phyloP scores from a whole-genome alignment of 1,284 basidiomycete species.

The Ustilago cynodontis region DNA sequence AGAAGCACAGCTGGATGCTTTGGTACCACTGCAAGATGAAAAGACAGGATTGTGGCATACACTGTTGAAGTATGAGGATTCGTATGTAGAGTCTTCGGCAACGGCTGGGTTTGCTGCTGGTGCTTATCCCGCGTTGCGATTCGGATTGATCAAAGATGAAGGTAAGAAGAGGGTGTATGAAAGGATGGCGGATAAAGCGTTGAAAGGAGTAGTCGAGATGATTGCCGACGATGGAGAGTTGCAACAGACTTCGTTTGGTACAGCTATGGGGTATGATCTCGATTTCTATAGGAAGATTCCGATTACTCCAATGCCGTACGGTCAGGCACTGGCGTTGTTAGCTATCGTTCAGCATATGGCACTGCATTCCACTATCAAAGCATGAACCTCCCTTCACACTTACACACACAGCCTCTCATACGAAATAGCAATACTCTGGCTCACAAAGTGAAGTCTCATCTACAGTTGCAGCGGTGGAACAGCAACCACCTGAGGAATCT shows the following conservation, averaged over 20 bases:
- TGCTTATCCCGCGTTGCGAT: conserved; percentile 75
- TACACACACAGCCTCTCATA: background rate
- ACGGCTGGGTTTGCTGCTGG: conserved; percentile 78
- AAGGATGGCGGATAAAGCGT: conserved; percentile 73
- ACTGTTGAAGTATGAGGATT: conserved; percentile 75
- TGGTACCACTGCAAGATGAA: conserved; percentile 74
- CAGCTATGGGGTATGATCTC: conserved; percentile 76
- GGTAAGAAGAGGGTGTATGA: conserved; percentile 72
- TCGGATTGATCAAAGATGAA: conserved; percentile 72
- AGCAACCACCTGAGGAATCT: conserved; percentile 16
- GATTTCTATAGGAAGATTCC: conserved; percentile 75
- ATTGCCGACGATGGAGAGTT: conserved; percentile 75
- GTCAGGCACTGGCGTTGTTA: conserved; percentile 75
- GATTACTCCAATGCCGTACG: conserved; percentile 79
- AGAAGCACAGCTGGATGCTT: conserved; percentile 74
- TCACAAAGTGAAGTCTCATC: background rate
- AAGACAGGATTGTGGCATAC: conserved; percentile 77
- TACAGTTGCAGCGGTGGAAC: conserved; percentile 25
- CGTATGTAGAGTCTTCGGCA: conserved; percentile 76
- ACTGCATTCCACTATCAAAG: conserved; percentile 1
- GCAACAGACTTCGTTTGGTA: conserved; percentile 71
- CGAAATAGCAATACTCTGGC: background rate
- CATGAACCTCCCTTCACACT: background rate
- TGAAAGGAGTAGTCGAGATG: conserved; percentile 74
- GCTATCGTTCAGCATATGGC: conserved; percentile 68